These are phyloP conservation scores for Boletus fagicola DNA, from an alignment of 768 basidiomycete species.

Conservation along the genomic window DNA sequence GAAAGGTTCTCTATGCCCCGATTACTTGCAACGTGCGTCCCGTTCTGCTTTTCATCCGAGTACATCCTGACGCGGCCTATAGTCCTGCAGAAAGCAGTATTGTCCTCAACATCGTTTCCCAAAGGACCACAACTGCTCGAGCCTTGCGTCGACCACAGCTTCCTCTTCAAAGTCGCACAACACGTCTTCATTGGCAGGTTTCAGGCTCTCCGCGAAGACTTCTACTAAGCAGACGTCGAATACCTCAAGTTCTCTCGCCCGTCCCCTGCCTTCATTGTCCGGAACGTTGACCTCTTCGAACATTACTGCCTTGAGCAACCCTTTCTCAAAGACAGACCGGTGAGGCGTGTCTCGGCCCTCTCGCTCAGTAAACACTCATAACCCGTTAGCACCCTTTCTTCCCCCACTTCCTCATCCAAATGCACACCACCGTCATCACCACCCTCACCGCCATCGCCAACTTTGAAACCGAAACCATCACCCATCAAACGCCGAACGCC, in stretches of 20 bases:
- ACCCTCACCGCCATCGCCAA: not conserved
- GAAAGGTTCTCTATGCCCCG: conserved; percentile 71
- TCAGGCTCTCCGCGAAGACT: conserved; percentile 9
- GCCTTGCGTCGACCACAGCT: conserved; percentile 10
- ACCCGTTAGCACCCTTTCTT: conserved; percentile 49
- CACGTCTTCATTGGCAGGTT: not conserved
- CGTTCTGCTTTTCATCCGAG: not conserved
- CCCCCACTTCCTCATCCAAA: conserved; percentile 23
- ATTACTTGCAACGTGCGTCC: conserved; percentile 70
- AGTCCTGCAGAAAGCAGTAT: conserved; percentile 73
- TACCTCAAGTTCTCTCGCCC: conserved; percentile 1
- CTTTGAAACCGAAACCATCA: conserved; percentile 18
- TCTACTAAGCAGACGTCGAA: conserved; percentile 7
- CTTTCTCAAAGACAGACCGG: conserved; percentile 58
- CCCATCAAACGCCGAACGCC: conserved; percentile 25
- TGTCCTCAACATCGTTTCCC: conserved; percentile 82
- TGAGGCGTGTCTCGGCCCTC: conserved; percentile 41
- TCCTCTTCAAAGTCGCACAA: conserved; percentile 17
- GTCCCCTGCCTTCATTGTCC: conserved; percentile 7
- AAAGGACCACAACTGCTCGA: conserved; percentile 59
- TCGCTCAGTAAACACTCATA: conserved; percentile 58
- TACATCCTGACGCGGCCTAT: not conserved
- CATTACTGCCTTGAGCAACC: conserved; percentile 28
- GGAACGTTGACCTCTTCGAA: conserved; percentile 14
- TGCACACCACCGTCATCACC: conserved; percentile 3